Conservation (phyloP, 768 basidiomycete genomes). For the Panus rudis region DNA sequence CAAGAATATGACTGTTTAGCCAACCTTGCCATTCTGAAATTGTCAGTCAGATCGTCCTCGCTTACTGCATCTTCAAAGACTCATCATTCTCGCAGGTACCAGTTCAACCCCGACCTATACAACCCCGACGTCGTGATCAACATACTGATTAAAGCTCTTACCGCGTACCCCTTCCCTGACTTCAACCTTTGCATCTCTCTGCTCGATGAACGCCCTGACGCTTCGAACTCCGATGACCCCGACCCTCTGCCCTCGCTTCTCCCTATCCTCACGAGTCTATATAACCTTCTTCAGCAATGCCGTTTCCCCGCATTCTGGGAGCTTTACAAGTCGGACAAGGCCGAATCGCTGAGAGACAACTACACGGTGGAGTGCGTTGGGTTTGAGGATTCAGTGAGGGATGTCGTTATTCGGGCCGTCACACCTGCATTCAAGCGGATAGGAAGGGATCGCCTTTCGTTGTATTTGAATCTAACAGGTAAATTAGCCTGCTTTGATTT, state of each 20-base stretch:
- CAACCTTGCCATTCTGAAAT: slow-evolving; percentile 89
- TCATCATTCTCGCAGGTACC: slow-evolving; percentile 53
- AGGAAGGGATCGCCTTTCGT: slow-evolving; percentile 54
- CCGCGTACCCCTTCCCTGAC: slow-evolving; percentile 81
- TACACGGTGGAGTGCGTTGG: slow-evolving; percentile 80
- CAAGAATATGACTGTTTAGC: slow-evolving; percentile 93
- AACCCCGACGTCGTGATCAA: slow-evolving; percentile 92
- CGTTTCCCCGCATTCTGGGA: slow-evolving; percentile 86
- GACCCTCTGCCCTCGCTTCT: slow-evolving; percentile 73
- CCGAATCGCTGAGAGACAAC: slow-evolving; percentile 73
- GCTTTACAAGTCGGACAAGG: slow-evolving; percentile 59
- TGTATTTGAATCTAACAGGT: slow-evolving; percentile 68
- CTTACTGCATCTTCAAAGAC: neutral
- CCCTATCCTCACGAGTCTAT: slow-evolving; percentile 58
- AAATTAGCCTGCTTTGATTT: slow-evolving; percentile 1
- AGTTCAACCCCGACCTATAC: slow-evolving; percentile 91
- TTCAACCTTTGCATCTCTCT: slow-evolving; percentile 93
- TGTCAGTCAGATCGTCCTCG: slow-evolving; percentile 40
- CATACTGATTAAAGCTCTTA: slow-evolving; percentile 88
- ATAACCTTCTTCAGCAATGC: slow-evolving; percentile 72
- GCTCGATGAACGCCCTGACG: slow-evolving; percentile 65
- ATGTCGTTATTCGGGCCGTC: slow-evolving; percentile 71
- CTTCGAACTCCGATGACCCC: slow-evolving; percentile 60
- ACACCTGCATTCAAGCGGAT: slow-evolving; percentile 75
- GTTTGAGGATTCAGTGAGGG: slow-evolving; percentile 77